Conservation (phyloP, 2,329 filamentous ascomycete species). For the Pleoardoris graminearum region DNA sequence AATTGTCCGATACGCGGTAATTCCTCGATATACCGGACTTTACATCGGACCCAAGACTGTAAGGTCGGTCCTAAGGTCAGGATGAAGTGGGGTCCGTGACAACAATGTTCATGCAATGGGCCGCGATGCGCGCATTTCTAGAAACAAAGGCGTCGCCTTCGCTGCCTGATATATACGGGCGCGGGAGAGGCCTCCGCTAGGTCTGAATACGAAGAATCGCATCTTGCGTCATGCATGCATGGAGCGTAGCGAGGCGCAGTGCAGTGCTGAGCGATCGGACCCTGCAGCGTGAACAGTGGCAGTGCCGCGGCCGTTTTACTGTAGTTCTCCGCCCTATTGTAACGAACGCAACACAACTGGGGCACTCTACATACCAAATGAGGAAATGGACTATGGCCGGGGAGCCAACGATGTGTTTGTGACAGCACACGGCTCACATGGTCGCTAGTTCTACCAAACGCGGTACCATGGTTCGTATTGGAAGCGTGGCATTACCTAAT, state of each 20-base stretch:
- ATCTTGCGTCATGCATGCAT: constrained; percentile 13
- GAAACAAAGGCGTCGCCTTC: neutral
- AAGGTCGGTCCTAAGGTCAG: neutral
- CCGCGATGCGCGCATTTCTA: neutral
- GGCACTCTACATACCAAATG: neutral
- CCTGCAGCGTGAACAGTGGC: constrained; percentile 8
- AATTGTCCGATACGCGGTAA: neutral
- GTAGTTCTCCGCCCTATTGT: neutral
- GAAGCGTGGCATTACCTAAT: constrained; percentile 2
- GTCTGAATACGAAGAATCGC: constrained; percentile 6
- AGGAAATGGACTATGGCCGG: neutral
- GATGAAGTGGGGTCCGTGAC: neutral
- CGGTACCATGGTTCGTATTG: neutral
- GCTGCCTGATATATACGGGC: constrained; percentile 3
- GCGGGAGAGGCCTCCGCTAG: constrained; percentile 6
- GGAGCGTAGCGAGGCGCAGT: constrained; percentile 3
- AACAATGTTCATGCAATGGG: neutral
- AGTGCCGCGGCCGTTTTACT: constrained; percentile 2
- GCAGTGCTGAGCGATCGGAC: constrained; percentile 1
- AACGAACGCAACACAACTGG: neutral
- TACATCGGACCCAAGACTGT: neutral
- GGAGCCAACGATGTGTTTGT: neutral
- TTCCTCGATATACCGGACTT: neutral
- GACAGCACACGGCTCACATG: too few relatives aligned
- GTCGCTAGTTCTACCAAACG: too few relatives aligned